Evolutionary conservation across 768 basidiomycete species (phyloP).

Genomic region (Sarcodon sp.): DNA sequence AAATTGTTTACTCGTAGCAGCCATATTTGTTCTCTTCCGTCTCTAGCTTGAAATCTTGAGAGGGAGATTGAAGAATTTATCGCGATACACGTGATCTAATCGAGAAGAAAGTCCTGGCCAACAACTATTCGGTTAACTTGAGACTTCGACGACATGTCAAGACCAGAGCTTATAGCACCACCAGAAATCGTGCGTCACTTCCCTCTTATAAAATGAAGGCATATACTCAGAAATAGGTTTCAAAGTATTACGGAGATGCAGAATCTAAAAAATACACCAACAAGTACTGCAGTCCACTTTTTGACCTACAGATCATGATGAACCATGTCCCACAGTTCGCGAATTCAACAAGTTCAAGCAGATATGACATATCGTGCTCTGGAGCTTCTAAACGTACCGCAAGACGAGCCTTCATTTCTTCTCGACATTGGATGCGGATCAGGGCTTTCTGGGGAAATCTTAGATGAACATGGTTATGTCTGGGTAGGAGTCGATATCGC

Average conservation of each 20-base stretch:
- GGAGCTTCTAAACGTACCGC: constrained; percentile 77
- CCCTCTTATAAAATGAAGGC: not conserved
- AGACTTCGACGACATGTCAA: constrained; percentile 27
- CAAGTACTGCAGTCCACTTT: constrained; percentile 39
- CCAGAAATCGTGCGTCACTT: constrained; percentile 55
- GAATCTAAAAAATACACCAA: constrained; percentile 96
- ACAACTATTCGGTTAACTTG: not conserved
- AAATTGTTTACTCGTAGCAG: constrained; percentile 70
- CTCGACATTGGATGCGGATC: constrained; percentile 97
- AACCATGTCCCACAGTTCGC: constrained; percentile 42
- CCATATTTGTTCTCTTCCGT: constrained; percentile 26
- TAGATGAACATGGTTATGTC: constrained; percentile 86
- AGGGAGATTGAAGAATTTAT: not conserved
- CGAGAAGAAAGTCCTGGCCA: not conserved
- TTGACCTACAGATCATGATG: not conserved
- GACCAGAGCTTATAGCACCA: constrained; percentile 50
- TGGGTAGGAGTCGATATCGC: constrained; percentile 95
- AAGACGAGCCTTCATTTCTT: constrained; percentile 69
- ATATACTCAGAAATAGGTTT: not conserved
- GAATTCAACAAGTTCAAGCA: constrained; percentile 93
- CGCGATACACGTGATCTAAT: not conserved
- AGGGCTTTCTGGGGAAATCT: constrained; percentile 91
- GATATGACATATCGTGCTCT: constrained; percentile 96
- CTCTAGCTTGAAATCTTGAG: not conserved
- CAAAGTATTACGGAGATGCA: constrained; percentile 89